Conservation (phyloP, 768 basidiomycete species). For the Cystobasidium ongulense region DNA sequence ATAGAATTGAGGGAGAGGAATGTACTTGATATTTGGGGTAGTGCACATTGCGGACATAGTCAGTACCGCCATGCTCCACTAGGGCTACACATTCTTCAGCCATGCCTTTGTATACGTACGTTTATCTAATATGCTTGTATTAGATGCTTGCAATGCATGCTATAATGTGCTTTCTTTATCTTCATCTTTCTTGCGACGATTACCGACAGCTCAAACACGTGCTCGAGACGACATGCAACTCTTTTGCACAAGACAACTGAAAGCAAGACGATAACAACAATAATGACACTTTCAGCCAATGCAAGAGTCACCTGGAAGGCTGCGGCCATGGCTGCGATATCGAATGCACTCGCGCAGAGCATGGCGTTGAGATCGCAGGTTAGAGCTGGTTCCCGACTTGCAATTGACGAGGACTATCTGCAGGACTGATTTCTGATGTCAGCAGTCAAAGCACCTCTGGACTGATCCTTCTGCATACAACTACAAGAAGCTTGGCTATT, state of each 20-base stretch:
- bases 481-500: conserved; percentile 3
- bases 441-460: not conserved
- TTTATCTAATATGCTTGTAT: no score
- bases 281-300: not conserved
- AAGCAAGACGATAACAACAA: not conserved
- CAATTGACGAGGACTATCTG: not conserved
- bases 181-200: no score
- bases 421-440: not conserved
- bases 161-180: no score
- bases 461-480: not conserved
- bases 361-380: not conserved
- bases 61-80: no score
- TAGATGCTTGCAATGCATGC: no score
- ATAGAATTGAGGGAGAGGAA: not conserved
- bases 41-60: no score
- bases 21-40: not conserved
- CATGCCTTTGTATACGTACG: no score
- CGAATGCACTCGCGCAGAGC: conserved; percentile 16
- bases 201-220: no score
- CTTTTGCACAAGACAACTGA: not conserved
- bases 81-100: no score
- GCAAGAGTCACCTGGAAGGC: not conserved
- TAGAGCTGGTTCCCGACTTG: not conserved
- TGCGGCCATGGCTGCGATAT: conserved; percentile 10
- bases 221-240: not conserved